Evolutionary conservation across 148 eudicot genomes (phyloP), one percentile per base, ranked within the genome.

Genomic region (Camellia lanceoleosa): DNA sequence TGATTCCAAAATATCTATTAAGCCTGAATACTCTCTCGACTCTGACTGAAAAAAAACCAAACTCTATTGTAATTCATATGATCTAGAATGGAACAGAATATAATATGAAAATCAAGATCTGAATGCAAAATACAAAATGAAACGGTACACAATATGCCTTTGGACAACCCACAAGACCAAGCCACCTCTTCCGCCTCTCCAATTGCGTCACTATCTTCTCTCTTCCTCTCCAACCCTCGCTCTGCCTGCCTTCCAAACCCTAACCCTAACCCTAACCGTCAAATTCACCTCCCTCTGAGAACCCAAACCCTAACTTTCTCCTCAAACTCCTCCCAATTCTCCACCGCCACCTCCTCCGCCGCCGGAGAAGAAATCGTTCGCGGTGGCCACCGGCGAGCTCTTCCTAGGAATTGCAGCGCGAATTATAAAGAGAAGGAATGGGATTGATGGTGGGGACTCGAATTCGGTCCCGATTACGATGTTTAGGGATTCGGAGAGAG

Each of bases 371-470:
- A 88, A 84, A 67, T 93, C 98, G 0, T 84, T 95, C 10, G 92
- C 96, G 0, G 92, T 91, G 18, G 92, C 89, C 10, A 92, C 98
- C 0, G 97, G 96, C 1, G 98, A 95, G 68, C 81, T 95, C n/a
- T 93, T 95, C 74, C 81, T 93, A 2, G 98, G 94, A 3, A 86
- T 95, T 20, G 92, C 97, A 0, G 66, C 97, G 8, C 82, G 92
- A 8, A 51, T 95, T 2, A 85, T 91, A 19, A 76, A 76, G 61
- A 74, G 78, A 55, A 70, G 80, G 0, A 80, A 74, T 14, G 78
- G 60, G 2, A 12, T 62, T 0, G 60, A 13, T 7, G 74, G 64
- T n/a, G 75, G 7, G 58, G 42, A 52, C 46, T 52, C 74, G 16
- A 79, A 81, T 68, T 73, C 84, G 47, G 77, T 49, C 7, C 70